A percentile compares a stretch with the other conserved stretches of the same genome.
Evolutionary conservation across 257 asterid species (phyloP).

Genomic region (Agastache rugosa): DNA sequence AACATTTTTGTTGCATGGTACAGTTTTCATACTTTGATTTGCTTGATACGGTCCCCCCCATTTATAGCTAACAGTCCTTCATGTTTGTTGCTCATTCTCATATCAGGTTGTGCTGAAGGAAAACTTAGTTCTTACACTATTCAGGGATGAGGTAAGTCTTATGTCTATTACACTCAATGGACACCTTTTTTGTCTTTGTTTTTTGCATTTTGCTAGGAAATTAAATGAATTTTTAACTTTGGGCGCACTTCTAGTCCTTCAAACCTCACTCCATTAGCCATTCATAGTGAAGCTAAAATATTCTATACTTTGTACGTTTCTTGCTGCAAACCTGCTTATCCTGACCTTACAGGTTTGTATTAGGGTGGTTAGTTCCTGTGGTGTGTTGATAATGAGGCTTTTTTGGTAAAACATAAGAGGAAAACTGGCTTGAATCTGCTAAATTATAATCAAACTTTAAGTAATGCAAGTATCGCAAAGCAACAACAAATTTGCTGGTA

Average conservation of each 20-base stretch:
- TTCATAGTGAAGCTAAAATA: slow-evolving; percentile 4
- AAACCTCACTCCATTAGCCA: background rate
- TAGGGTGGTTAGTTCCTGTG: slow-evolving; percentile 21
- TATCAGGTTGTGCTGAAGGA: slow-evolving; percentile 95
- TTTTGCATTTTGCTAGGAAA: slow-evolving; percentile 19
- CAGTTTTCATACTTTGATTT: slow-evolving; percentile 33
- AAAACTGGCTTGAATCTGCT: slow-evolving; percentile 9
- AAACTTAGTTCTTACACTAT: slow-evolving; percentile 82
- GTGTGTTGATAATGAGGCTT: slow-evolving; percentile 21
- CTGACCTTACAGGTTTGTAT: background rate
- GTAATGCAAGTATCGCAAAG: background rate
- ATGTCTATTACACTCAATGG: slow-evolving; percentile 24
- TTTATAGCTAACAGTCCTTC: slow-evolving; percentile 38
- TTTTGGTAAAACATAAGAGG: slow-evolving; percentile 4
- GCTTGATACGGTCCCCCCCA: slow-evolving; percentile 30
- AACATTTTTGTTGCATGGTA: slow-evolving; percentile 21
- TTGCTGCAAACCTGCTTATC: slow-evolving; percentile 21
- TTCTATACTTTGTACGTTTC: slow-evolving; percentile 11
- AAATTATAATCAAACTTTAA: background rate
- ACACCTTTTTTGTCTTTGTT: background rate
- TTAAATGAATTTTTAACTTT: background rate
- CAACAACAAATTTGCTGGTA: slow-evolving; percentile 43
- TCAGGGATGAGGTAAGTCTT: slow-evolving; percentile 93
- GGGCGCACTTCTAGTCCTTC: background rate
- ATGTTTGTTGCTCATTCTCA: slow-evolving; percentile 36